phyloP scores from a whole-genome alignment of 768 basidiomycete genomes.

The Botryobasidium botryosum region DNA sequence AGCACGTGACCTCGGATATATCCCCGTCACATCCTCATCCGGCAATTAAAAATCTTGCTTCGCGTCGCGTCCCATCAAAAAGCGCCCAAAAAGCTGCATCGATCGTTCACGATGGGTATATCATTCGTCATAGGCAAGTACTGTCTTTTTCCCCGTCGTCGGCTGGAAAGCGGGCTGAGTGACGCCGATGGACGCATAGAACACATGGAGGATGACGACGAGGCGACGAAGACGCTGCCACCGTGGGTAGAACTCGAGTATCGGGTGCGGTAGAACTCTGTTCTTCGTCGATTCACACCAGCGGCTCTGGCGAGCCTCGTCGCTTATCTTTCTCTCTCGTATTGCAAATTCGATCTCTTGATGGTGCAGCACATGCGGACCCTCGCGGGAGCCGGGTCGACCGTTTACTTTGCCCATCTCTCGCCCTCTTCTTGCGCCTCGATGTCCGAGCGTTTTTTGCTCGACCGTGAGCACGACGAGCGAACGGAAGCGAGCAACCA shows the following conservation, averaged over 20 bases:
- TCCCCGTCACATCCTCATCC: too few relatives aligned
- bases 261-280: constrained; percentile 30
- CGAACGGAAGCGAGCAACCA: constrained; percentile 12
- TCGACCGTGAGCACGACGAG: too few relatives aligned
- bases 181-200: too few relatives aligned
- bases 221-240: constrained; percentile 36
- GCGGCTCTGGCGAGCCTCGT: background rate
- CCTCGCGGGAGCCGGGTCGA: constrained; percentile 45
- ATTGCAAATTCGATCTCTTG: constrained; percentile 4
- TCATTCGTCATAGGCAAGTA: too few relatives aligned
- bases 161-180: too few relatives aligned
- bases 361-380: constrained; percentile 61
- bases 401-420: constrained; percentile 73
- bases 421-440: constrained; percentile 43
- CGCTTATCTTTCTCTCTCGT: background rate
- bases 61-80: too few relatives aligned
- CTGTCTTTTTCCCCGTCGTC: too few relatives aligned
- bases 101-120: too few relatives aligned
- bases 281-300: background rate
- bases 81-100: too few relatives aligned
- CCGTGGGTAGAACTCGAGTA: constrained; percentile 91
- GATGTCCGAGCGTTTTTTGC: too few relatives aligned
- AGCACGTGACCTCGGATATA: too few relatives aligned
- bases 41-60: too few relatives aligned
- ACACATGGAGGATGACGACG: constrained; percentile 92